Evolutionary conservation across 441 rosid species (phyloP).

Genomic region (Erodium moschatum): DNA sequence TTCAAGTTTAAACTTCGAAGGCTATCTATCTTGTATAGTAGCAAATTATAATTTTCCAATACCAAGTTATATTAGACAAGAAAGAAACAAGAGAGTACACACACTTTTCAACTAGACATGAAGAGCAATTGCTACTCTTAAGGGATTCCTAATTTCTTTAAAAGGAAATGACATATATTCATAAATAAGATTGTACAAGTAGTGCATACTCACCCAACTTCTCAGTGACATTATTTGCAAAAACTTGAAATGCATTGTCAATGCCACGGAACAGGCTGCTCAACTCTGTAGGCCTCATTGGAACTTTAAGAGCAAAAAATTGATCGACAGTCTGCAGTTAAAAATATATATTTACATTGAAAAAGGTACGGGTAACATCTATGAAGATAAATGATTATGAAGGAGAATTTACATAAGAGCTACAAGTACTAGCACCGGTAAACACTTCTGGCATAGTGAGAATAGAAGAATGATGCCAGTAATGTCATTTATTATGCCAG

Average conservation of each 20-base stretch:
- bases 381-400: constrained; percentile 4
- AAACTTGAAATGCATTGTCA: constrained; percentile 92
- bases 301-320: constrained; percentile 76
- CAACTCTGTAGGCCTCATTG: constrained; percentile 77
- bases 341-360: constrained; percentile 18
- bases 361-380: constrained; percentile 2
- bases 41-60: no score
- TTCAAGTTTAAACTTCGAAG: background rate
- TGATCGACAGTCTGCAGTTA: constrained; percentile 92
- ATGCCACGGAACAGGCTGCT: constrained; percentile 70
- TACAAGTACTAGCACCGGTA: constrained; percentile 9
- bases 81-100: background rate
- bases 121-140: background rate
- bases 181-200: constrained; percentile 16
- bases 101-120: constrained; percentile 1
- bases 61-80: background rate
- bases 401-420: background rate
- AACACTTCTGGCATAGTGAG: background rate
- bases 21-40: background rate
- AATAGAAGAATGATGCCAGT: constrained; percentile 2
- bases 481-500: background rate
- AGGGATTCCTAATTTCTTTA: background rate
- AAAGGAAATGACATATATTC: background rate
- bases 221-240: constrained; percentile 64
- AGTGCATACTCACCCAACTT: constrained; percentile 57